Percentiles rank a stretch among this genome's conserved stretches.
These are phyloP conservation scores for Diaporthe citriasiana DNA, from an alignment of 2,329 filamentous ascomycete genomes.

Conservation along the genomic window DNA sequence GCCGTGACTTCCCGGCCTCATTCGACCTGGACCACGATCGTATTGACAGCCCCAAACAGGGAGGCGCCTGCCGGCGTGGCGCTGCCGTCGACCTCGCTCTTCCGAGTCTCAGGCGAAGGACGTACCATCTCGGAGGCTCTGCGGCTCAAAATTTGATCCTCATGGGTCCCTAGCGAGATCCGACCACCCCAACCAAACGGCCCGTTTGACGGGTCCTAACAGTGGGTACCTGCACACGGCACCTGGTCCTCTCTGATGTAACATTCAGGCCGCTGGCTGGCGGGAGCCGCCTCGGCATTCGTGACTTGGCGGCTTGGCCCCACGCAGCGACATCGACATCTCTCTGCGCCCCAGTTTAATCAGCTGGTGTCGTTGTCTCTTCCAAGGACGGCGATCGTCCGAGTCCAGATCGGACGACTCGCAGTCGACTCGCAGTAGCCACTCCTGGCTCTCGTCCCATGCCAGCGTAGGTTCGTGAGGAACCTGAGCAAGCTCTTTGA, in stretches of 20 bases:
- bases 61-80: conserved; percentile 23
- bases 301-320: conserved; percentile 30
- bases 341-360: conserved; percentile 37
- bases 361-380: conserved; percentile 36
- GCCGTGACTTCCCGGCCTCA: not conserved
- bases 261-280: conserved; percentile 34
- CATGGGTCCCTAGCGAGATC: conserved; percentile 31
- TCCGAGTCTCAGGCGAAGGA: conserved; percentile 37
- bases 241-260: conserved; percentile 39
- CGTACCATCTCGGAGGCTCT: conserved; percentile 41
- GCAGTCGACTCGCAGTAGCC: conserved; percentile 19
- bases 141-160: conserved; percentile 42
- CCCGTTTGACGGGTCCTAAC: conserved; percentile 42
- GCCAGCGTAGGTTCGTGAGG: conserved; percentile 15
- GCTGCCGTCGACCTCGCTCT: conserved; percentile 22
- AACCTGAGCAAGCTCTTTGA: not conserved
- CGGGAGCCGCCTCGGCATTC: conserved; percentile 38
- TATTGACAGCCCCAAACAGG: conserved; percentile 9
- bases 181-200: conserved; percentile 42
- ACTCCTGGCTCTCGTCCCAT: conserved; percentile 24
- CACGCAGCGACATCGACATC: conserved; percentile 19
- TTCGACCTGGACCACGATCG: not conserved
- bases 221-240: conserved; percentile 30
- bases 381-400: conserved; percentile 36
- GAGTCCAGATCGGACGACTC: conserved; percentile 39